Evolutionary conservation across 148 eudicot genomes (phyloP).

Genomic region (Chenopodium formosanum): DNA sequence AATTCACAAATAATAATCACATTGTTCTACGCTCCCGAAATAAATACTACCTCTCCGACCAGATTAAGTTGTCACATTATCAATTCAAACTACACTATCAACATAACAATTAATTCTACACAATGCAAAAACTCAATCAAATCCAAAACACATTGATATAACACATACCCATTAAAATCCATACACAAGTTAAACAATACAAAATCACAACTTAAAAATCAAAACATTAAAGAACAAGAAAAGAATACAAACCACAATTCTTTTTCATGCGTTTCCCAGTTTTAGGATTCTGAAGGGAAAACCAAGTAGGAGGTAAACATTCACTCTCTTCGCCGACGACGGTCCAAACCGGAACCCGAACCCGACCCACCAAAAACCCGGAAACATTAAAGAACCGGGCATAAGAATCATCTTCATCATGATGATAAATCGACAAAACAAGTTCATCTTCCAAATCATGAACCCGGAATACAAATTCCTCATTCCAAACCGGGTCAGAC

Average conservation of each 20-base stretch:
- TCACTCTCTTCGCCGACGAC: constrained; percentile 52
- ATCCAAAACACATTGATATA: neutral
- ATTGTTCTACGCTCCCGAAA: neutral
- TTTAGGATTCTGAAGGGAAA: constrained; percentile 54
- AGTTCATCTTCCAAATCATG: constrained; percentile 68
- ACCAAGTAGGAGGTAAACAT: constrained; percentile 72
- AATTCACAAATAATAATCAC: neutral
- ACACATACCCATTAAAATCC: neutral
- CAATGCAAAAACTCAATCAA: neutral
- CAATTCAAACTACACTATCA: neutral
- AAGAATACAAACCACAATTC: constrained; percentile 44
- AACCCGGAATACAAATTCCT: constrained; percentile 82
- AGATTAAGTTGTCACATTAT: neutral
- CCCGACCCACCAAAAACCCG: constrained; percentile 66
- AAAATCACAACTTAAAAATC: neutral
- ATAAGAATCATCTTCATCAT: constrained; percentile 37
- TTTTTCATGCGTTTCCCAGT: constrained; percentile 31
- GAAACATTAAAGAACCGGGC: constrained; percentile 42
- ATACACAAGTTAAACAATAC: neutral
- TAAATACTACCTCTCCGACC: no score
- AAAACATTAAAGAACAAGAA: neutral
- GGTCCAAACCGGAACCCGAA: constrained; percentile 52
- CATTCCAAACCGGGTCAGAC: constrained; percentile 79
- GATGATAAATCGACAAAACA: constrained; percentile 50
- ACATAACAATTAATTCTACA: neutral